Base-by-base conservation (phyloP, 2,329 filamentous ascomycete species). In the Pleurostoma richardsiae region DNA sequence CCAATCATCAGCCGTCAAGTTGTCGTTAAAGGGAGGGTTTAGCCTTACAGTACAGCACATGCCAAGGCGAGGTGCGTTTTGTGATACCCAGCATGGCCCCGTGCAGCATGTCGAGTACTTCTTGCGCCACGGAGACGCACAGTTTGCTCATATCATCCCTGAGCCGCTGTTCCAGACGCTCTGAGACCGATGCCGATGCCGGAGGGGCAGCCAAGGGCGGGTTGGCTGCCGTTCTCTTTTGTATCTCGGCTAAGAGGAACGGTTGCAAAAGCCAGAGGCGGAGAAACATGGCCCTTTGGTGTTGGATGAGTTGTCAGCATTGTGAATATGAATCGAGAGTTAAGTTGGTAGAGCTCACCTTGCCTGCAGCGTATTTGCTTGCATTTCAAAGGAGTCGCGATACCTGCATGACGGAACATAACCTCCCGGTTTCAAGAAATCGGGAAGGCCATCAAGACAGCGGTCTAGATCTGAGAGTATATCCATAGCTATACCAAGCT, bases 31-130 rank as follows among this genome's bases (percentile, higher is more conserved):
- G 33, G 33, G 33, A 8, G 33, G 33, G 33, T 36, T 36, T 36
- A 10, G 11, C 36, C 52, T 40, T 44, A 52, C 52, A 50, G 5
- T 52, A 49, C 28, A 56, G 29, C 10, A 47, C 45, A 45, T 52
- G 54, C 54, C 54, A 56, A 5, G 43, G 47, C 2, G 50, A 51
- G 2, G 48, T 30, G 4, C 42, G 41, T 3, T 39, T 29, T 5
- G 10, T 39, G 2, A 30, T 46, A 2, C 30, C 10, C 4, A 51
- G 31, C 33, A 36, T 36, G 5, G 6, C 40, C 10, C 7, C 7
- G 39, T 54, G 47, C 11, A 53, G 42, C 5, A 52, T 43, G 26
- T 45, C 49, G 2, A 56, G 27, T 4, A 52, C 44, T 7, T 36
- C 31, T n/a, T 51, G 49, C 3, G 46, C 50, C 3, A 49, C 48